Base-by-base conservation (phyloP, 345 rosid species). In the Moricandia moricandioides region DNA sequence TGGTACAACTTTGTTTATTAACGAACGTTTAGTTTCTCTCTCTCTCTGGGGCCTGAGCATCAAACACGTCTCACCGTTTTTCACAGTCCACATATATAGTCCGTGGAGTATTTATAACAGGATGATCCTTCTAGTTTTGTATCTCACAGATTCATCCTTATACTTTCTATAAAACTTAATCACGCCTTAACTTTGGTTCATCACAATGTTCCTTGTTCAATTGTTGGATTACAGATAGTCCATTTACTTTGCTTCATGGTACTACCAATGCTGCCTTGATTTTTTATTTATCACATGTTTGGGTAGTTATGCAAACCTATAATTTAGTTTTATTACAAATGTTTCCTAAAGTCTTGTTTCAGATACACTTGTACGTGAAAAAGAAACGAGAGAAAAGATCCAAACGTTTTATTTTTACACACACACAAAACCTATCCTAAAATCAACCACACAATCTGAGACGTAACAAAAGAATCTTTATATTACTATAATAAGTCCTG, bases 401-500 rank as follows among this genome's bases (percentile, higher is more conserved):
- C 17, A 60, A 67, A 49, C 21, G 60, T 9, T 7, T 43, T 58
- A 21, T 55, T 58, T 14, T 40, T n/a, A n/a, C 0, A 47, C 57
- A 67, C 76, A 58, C 69, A 71, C 69, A 63, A 62, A 78, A 63
- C 40, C 33, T 77, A 78, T 78, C 81, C 77, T 6, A 71, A 79
- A 59, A 69, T 60, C 17, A 31, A 78, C 81, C 81, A 78, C 81
- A 66, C 72, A 65, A 4, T 34, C 34, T 49, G 3, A 65, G 9
- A 65, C 72, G 47, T 65, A 33, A 35, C 43, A 14, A 3, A 2
- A 62, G 4, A 47, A 24, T 67, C 67, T 67, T 12, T 29, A 63
- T 62, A 59, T 39, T 37, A 57, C 30, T 31, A 9, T 40, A 31
- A 61, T 54, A 66, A 67, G 2, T 4, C 40, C 9, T 17, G 7